Evolutionary conservation across 768 basidiomycete genomes (phyloP), one percentile per base, ranked within the genome.

Genomic region (Exidia glandulosa): DNA sequence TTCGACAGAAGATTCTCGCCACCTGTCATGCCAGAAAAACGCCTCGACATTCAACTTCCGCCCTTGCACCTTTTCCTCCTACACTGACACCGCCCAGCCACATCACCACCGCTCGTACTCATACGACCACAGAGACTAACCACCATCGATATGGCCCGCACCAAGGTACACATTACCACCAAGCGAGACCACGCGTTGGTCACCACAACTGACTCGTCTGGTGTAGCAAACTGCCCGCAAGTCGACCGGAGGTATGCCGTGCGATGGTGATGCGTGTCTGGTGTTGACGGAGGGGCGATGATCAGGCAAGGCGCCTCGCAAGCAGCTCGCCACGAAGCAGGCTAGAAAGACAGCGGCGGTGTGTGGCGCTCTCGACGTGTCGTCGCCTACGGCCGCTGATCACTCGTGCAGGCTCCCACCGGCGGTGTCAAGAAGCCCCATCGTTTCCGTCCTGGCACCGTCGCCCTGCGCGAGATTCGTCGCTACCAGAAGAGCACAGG

Each of bases 191-290:
- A 19, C 41, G 7, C 41, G 41, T 45, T 4, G 16, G 19, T 45
- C 1, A 45, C 16, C 19, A 45, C 12, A n/a, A n/a, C n/a, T n/a
- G n/a, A n/a, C n/a, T 71, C 69, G 62, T 33, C 61, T 66, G 57
- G 60, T 57, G 54, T 66, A 93, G 94, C 90, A 91, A 80, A 91
- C 88, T 61, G 90, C 88, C 63, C 86, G 87, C 75, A 90, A 90
- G 75, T 89, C 88, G 56, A 90, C 88, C 65, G 88, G 85, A 80
- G 88, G 85, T 86, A 67, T 72, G 75, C 76, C 32, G 70, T 65
- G 66, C 66, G 83, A 76, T 66, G 66, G 61, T 66, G 61, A 64
- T 63, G 57, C 47, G 41, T 7, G 19, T 14, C 10, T 45, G 1
- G 9, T 6, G 41, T 12, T 45, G 41, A 19, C 41, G 16, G 41